A percentile compares a stretch with the other conserved stretches of the same genome.
Conservation (phyloP, 2,329 filamentous ascomycete genomes). For the Aspergillus sp. region DNA sequence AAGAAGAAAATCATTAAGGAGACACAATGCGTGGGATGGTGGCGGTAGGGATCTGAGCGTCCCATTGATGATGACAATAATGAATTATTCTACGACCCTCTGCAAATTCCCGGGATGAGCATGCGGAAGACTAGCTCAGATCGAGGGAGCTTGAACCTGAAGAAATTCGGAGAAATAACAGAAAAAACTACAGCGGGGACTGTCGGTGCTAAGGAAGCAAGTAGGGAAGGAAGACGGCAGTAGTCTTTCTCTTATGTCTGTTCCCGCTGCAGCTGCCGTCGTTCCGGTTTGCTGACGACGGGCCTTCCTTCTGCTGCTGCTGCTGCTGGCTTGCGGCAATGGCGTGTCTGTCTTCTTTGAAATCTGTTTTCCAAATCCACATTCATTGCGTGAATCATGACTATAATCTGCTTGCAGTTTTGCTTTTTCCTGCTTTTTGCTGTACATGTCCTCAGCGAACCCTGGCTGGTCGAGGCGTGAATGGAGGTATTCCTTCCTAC, state of each 20-base stretch:
- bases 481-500: background rate
- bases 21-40: background rate
- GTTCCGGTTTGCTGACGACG: conserved; percentile 17
- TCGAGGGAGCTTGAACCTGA: background rate
- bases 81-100: no score
- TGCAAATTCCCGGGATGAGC: no score
- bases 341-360: background rate
- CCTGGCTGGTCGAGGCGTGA: background rate
- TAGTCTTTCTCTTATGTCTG: conserved; percentile 10
- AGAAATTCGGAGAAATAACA: background rate
- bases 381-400: background rate
- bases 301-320: background rate
- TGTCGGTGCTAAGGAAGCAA: background rate
- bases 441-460: background rate
- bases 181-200: background rate
- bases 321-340: background rate
- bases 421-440: background rate
- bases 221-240: background rate
- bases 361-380: background rate
- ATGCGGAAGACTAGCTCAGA: no score
- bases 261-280: conserved; percentile 14
- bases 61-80: no score
- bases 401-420: background rate
- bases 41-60: background rate
- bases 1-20: background rate